A percentile compares a stretch with the other conserved stretches of the same genome.
phyloP scores from a whole-genome alignment of 2,329 filamentous ascomycete species.

The Penicillium sp. region DNA sequence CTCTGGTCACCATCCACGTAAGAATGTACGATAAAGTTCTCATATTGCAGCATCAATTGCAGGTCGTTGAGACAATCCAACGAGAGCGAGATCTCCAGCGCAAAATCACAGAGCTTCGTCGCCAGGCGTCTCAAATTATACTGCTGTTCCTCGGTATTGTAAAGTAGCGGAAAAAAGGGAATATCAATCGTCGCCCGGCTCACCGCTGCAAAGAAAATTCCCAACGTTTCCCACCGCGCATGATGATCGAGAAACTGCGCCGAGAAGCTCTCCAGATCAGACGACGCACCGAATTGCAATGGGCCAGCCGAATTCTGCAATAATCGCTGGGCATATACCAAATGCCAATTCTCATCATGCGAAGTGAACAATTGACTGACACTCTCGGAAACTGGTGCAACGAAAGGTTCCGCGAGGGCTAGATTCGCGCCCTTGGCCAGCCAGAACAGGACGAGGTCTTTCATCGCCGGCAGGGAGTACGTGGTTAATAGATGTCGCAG shows the following conservation, averaged over 20 bases:
- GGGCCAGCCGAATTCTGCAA: slow-evolving; percentile 26
- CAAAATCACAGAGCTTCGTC: slow-evolving; percentile 37
- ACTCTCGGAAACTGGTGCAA: slow-evolving; percentile 25
- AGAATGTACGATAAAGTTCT: slow-evolving; percentile 51
- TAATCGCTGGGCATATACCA: slow-evolving; percentile 26
- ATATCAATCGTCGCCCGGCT: slow-evolving; percentile 40
- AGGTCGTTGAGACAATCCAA: slow-evolving; percentile 46
- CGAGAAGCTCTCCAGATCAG: slow-evolving; percentile 22
- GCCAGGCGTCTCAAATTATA: slow-evolving; percentile 29
- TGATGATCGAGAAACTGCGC: slow-evolving; percentile 31
- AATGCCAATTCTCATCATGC: slow-evolving; percentile 28
- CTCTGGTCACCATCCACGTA: slow-evolving; percentile 50
- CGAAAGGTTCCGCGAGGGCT: slow-evolving; percentile 29
- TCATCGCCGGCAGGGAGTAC: slow-evolving; percentile 27
- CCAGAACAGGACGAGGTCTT: slow-evolving; percentile 29
- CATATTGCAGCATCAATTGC: slow-evolving; percentile 50
- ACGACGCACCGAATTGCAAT: slow-evolving; percentile 16
- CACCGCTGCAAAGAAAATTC: slow-evolving; percentile 41
- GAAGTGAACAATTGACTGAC: slow-evolving; percentile 27
- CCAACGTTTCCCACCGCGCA: slow-evolving; percentile 44
- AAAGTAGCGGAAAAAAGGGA: slow-evolving; percentile 32
- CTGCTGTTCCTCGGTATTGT: slow-evolving; percentile 29
- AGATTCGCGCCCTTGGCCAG: slow-evolving; percentile 30
- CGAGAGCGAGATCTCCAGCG: slow-evolving; percentile 40
- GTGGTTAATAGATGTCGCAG: slow-evolving; percentile 24